Evolutionary conservation across 139 green algal species (phyloP), one percentile per base, ranked within the genome.

Genomic region (Chlorella sorokiniana): DNA sequence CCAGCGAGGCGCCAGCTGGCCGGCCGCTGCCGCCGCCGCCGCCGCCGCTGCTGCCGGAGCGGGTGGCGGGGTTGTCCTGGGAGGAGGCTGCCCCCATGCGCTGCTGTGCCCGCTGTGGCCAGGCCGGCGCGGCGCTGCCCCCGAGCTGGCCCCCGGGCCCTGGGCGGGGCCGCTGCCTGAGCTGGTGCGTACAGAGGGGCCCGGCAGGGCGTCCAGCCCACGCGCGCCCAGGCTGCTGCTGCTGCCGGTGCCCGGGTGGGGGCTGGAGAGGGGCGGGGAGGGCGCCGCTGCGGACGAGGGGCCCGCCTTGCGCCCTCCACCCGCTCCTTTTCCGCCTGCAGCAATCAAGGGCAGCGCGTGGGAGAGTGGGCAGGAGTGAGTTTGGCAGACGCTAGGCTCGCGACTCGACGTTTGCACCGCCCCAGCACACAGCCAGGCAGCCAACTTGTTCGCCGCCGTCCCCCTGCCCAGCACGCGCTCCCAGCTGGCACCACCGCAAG

Each of bases 271-370:
- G n/a, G n/a, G n/a, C n/a, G n/a, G n/a, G n/a, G n/a, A n/a, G n/a
- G n/a, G n/a, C n/a, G n/a, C n/a, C n/a, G n/a, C n/a, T n/a, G n/a
- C n/a, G n/a, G n/a, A n/a, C n/a, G n/a, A n/a, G n/a, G n/a, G n/a
- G n/a, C n/a, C n/a, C n/a, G n/a, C n/a, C n/a, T n/a, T n/a, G n/a
- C n/a, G n/a, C n/a, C n/a, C n/a, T 35, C 64, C 64, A 71, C 25
- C 42, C 73, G 51, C 37, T 31, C 52, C 37, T 69, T 79, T 38
- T 79, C 73, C 20, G 73, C 73, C 73, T 79, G 73, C 29, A 14
- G 22, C n/a, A 52, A 27, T 10, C 23, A 33, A 9, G 27, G 68
- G 23, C 4, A 35, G 25, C 29, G 4, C 3, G 35, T 51, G 37
- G 22, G 37, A 25, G 1, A 25, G 20, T 31, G 64, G 37, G 35